phyloP scores from a whole-genome alignment of 371 early-diverging fungal species.

The Circinella umbellata region DNA sequence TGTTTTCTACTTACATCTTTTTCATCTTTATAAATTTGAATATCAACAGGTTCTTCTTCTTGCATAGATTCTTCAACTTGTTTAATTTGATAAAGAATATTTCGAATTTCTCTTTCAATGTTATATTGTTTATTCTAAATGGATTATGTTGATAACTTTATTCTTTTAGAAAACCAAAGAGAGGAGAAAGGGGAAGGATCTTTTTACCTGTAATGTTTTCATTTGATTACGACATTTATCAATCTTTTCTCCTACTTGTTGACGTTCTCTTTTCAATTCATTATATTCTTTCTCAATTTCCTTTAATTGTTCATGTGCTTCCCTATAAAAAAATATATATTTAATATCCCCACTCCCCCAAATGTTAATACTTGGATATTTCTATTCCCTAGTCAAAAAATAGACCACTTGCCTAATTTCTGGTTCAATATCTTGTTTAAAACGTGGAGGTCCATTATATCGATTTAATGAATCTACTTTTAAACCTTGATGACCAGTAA shows the following conservation, averaged over 20 bases:
- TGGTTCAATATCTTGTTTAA: conserved; percentile 47
- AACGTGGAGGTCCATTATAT: conserved; percentile 48
- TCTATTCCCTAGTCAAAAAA: no score
- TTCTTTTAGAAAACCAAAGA: neutral
- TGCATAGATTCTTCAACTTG: conserved; percentile 48
- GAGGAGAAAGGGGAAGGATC: no score
- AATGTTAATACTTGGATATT: no score
- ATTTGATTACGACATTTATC: no score
- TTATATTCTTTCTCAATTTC: neutral
- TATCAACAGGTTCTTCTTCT: conserved; percentile 72
- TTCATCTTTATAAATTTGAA: conserved; percentile 57
- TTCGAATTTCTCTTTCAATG: neutral
- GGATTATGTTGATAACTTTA: neutral
- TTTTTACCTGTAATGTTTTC: no score
- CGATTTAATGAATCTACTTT: conserved; percentile 39
- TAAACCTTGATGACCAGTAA: conserved; percentile 65
- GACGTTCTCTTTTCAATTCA: neutral
- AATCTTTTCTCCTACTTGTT: no score
- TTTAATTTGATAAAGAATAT: neutral
- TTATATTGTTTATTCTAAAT: neutral
- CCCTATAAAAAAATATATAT: neutral
- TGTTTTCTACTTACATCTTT: conserved; percentile 36
- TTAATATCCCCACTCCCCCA: no score
- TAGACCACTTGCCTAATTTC: conserved; percentile 40
- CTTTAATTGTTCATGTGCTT: neutral